Conservation (phyloP, 768 basidiomycete species). For the Nidula microcarpa region DNA sequence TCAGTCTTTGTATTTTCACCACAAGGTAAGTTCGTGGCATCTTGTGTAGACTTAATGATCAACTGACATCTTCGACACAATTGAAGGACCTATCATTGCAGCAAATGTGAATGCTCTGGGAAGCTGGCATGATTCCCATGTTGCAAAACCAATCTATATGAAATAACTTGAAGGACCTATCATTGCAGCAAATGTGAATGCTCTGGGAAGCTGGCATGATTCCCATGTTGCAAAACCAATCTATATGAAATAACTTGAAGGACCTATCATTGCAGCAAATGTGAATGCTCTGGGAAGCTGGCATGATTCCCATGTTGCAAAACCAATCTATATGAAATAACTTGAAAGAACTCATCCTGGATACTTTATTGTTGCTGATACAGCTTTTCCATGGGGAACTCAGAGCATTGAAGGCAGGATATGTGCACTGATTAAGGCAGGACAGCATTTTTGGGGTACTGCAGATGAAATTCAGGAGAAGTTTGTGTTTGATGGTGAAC, state of each 20-base stretch:
- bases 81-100: conserved; percentile 30
- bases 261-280: conserved; percentile 26
- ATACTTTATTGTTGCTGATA: conserved; percentile 41
- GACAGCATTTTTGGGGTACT: conserved; percentile 13
- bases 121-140: conserved; percentile 46
- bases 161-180: conserved; percentile 31
- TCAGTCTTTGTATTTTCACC: conserved; percentile 33
- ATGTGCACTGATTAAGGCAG: conserved; percentile 31
- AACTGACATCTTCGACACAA: background rate
- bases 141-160: conserved; percentile 38
- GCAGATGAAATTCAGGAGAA: conserved; percentile 12
- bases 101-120: conserved; percentile 35
- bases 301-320: conserved; percentile 42
- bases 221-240: conserved; percentile 34
- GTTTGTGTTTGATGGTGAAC: conserved; percentile 27
- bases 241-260: too few species aligned
- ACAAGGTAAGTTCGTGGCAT: conserved; percentile 13
- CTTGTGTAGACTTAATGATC: too few species aligned
- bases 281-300: conserved; percentile 45
- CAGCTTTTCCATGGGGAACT: conserved; percentile 39
- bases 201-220: conserved; percentile 50
- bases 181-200: conserved; percentile 30
- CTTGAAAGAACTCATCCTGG: conserved; percentile 31
- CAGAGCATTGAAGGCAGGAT: conserved; percentile 26
- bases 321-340: conserved; percentile 15